Evolutionary conservation across 2,329 filamentous ascomycete species (phyloP), one percentile per base, ranked within the genome.

Genomic region (Bipolaris sorokiniana): DNA sequence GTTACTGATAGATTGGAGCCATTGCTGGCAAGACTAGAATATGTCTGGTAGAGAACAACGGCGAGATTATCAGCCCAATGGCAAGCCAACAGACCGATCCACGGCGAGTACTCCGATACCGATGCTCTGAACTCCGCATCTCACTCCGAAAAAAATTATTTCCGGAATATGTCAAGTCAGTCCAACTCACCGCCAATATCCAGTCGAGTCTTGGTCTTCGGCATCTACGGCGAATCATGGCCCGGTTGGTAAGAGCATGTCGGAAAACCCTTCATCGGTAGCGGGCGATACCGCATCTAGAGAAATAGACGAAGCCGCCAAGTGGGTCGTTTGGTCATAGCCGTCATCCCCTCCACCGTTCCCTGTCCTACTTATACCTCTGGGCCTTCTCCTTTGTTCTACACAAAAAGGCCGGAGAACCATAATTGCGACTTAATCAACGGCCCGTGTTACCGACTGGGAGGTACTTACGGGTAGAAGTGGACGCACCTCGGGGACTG

Each of bases 201-300:
- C 50, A 58, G 52, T 34, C 45, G 37, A 37, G 45, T 54, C 47
- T 51, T 56, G 48, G 54, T 54, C 45, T 44, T 60, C 56, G 60
- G 58, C 45, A 28, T 34, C 23, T 48, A 48, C 36, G 48, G 46
- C 64, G 56, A 66, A 65, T 66, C 61, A 65, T 23, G 38, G 2
- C 9, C 42, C 37, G 38, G 23, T 18, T 49, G 38, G 38, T 41
- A 36, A 37, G 36, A 28, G 42, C 49, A 57, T 31, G 16, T 23
- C 26, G n/a, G 38, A 53, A 52, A 56, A 57, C 28, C 28, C 44
- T 49, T 59, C 45, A 44, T 47, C 61, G 64, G 64, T 59, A 59
- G 46, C 63, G 64, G 61, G 60, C 66, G 66, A 66, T 54, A 60
- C 66, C 66, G 63, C 56, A 59, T 59, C 41, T 20, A 54, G 51